Base-by-base conservation (phyloP, 192 early-diverging fungal species). In the Coemansia sp. region DNA sequence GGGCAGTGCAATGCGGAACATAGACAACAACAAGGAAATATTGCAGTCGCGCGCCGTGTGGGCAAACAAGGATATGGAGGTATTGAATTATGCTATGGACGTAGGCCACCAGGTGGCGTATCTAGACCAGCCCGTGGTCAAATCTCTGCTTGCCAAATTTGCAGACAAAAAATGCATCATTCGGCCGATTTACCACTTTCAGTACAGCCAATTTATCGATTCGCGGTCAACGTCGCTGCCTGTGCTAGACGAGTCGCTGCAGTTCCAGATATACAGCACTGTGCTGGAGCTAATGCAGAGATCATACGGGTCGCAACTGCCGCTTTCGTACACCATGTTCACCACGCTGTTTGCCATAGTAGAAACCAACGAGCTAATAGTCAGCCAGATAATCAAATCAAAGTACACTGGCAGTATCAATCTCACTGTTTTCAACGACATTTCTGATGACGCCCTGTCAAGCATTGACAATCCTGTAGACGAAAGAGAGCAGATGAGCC, bases 201-300 rank as follows among this genome's bases (percentile, higher is more conserved):
- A 71, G 66, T 80, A 57, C 48, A 33, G 45, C 25, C 48, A 52
- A 25, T 80, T 56, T 42, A 30, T 60, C 36, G 38, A 32, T 0
- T 33, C 61, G 17, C 49, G 55, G 1, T 5, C 38, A 11, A 73
- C 72, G 0, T 48, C 51, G 18, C 20, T 75, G 34, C 69, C 58
- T 0, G 63, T 75, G 22, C 42, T 64, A 7, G 59, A 60, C 40
- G 66, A 56, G 14, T 29, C 38, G 2, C 57, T 75, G 36, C 77
- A 80, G 72, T 80, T 80, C 40, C 69, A 72, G 49, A 75, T 80
- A n/a, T 80, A 80, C 50, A 68, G 63, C 65, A 72, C 63, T 2
- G 69, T 68, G 0, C 45, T 54, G 2, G 69, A 80, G 28, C 34
- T 66, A 29, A 62, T 80, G 65, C 22, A 64, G 33, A 29, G 45